Conservation (phyloP, 2,329 filamentous ascomycete species). For the Trichoderma breve region DNA sequence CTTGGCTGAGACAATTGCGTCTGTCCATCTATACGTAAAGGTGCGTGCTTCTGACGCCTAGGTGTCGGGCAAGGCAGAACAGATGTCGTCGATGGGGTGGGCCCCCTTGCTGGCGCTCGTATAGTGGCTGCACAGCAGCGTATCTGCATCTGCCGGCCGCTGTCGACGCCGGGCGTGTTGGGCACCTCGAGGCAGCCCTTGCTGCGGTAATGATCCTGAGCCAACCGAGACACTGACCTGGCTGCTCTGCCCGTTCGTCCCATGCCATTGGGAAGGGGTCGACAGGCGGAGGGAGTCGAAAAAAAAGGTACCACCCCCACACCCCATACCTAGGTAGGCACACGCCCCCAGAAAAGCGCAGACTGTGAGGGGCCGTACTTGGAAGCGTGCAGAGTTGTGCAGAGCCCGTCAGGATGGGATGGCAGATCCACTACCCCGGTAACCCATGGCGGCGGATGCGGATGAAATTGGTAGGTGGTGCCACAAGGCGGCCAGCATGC, state of each 20-base stretch:
- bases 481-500: neutral
- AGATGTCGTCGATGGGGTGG: neutral
- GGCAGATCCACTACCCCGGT: slow-evolving; percentile 23
- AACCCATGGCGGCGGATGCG: slow-evolving; percentile 18
- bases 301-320: slow-evolving; percentile 18
- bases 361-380: slow-evolving; percentile 16
- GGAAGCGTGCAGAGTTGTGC: slow-evolving; percentile 6
- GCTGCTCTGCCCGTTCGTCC: slow-evolving; percentile 1
- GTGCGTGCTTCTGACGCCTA: neutral
- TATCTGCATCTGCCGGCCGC: neutral
- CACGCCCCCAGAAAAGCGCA: neutral
- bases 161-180: neutral
- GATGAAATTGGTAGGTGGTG: slow-evolving; percentile 15
- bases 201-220: neutral
- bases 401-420: slow-evolving; percentile 10
- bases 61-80: neutral
- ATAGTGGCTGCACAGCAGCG: neutral
- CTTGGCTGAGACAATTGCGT: slow-evolving; percentile 16
- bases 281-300: neutral
- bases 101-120: neutral
- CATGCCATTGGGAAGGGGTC: slow-evolving; percentile 17
- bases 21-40: neutral
- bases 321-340: neutral
- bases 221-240: slow-evolving; percentile 11
- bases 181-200: neutral